A percentile compares a stretch with the other conserved stretches of the same genome.
phyloP scores from a whole-genome alignment of 768 basidiomycete species.

The Calocybe gangraenosa region DNA sequence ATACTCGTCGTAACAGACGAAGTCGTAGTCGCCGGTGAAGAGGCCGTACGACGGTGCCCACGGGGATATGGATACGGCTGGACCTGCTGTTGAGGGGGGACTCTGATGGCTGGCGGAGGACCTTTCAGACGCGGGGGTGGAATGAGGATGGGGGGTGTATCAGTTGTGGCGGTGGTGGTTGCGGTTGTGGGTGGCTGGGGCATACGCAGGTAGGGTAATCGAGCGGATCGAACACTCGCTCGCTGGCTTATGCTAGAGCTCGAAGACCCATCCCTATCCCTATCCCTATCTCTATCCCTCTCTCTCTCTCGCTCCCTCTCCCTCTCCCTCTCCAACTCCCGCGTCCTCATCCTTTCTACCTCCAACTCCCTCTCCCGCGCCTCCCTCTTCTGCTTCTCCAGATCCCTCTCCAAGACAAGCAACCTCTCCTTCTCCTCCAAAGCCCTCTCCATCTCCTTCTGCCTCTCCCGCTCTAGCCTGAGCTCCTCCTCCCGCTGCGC shows the following conservation, averaged over 20 bases:
- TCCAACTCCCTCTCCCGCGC: slow-evolving; percentile 19
- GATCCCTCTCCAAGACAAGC: slow-evolving; percentile 9
- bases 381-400: slow-evolving; percentile 14
- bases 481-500: slow-evolving; percentile 3
- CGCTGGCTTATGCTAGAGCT: slow-evolving; percentile 8
- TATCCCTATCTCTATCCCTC: slow-evolving; percentile 3
- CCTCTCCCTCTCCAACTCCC: slow-evolving; percentile 16
- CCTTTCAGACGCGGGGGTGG: slow-evolving; percentile 1
- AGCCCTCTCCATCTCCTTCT: slow-evolving; percentile 17
- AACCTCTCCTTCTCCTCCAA: slow-evolving; percentile 9
- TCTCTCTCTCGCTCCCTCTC: slow-evolving; percentile 13
- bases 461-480: slow-evolving; percentile 8
- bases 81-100: slow-evolving; percentile 13
- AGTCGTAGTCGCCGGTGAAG: slow-evolving; percentile 13
- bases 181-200: slow-evolving; percentile 12
- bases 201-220: slow-evolving; percentile 15
- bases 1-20: slow-evolving; percentile 9
- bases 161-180: background rate
- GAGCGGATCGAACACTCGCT: background rate
- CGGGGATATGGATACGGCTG: slow-evolving; percentile 11
- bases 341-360: slow-evolving; percentile 2
- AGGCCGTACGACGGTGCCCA: slow-evolving; percentile 8
- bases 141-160: slow-evolving; percentile 5
- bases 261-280: slow-evolving; percentile 7
- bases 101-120: background rate